A percentile compares a stretch with the other conserved stretches of the same genome.
Conservation (phyloP, 805 yeast genomes). For the Yarrowia alimentaria region DNA sequence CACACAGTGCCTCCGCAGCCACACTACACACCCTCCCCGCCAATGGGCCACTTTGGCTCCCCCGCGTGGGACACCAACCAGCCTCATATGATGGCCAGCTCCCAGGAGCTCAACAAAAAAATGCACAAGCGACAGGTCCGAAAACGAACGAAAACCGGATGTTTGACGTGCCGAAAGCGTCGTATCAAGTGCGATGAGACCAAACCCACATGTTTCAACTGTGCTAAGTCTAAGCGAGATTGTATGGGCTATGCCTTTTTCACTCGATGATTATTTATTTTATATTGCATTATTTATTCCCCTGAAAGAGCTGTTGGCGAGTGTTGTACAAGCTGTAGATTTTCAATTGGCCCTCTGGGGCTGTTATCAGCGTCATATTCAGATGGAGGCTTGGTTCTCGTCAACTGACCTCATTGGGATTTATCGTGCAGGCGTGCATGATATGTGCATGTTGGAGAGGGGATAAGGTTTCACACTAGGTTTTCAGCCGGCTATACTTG, state of each 20-base stretch:
- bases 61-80: conserved; percentile 11
- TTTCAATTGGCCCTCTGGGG: too few relatives aligned
- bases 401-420: too few relatives aligned
- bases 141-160: conserved; percentile 66
- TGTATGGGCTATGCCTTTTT: conserved; percentile 60
- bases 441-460: too few relatives aligned
- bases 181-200: conserved; percentile 75
- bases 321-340: too few relatives aligned
- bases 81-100: background rate
- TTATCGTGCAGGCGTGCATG: too few relatives aligned
- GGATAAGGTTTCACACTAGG: too few relatives aligned
- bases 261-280: conserved; percentile 2
- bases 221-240: conserved; percentile 60
- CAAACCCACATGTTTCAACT: conserved; percentile 66
- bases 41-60: too few relatives aligned
- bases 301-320: too few relatives aligned
- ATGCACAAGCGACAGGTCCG: conserved; percentile 39
- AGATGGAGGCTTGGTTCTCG: too few relatives aligned
- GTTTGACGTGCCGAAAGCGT: conserved; percentile 68
- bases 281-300: conserved; percentile 12
- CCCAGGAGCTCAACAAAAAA: conserved; percentile 13
- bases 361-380: too few relatives aligned
- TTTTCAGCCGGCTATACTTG: too few relatives aligned
- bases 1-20: background rate
- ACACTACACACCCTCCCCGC: too few relatives aligned